Evolutionary conservation across 176 grass and related monocot species (phyloP), one percentile per base, ranked within the genome.

Genomic region (Phoenix roebelenii): DNA sequence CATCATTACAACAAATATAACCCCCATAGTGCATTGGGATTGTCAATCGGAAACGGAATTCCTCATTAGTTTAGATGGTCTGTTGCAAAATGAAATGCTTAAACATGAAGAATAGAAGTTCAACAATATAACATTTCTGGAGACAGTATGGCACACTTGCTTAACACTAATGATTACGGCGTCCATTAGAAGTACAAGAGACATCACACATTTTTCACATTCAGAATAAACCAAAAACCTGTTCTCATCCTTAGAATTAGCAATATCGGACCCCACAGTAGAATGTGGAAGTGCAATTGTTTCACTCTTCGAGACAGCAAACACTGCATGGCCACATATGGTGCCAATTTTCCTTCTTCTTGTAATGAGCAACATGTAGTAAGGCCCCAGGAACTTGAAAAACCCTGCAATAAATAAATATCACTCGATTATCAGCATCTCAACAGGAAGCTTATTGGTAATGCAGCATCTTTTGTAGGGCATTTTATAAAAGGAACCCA

Each of bases 211-310:
- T 68, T 72, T 80, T 92, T 85, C 83, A 83, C 82, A 83, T 66
- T 63, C 64, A 74, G 69, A 85, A 86, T 81, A 72, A 81, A 85
- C 51, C 77, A 80, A 98, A 78, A 82, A 98, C 94, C 94, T 98
- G 88, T 98, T 93, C 78, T 98, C 94, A 88, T 98, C 94, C 79
- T 89, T 98, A 83, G 84, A 98, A 83, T 86, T 83, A 64, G 82
- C 84, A 84, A 92, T 76, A 69, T 81, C 76, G 55, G 82, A 84
- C 72, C 70, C 80, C 60, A 93, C 80, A 71, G 79, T 79, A 69
- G 80, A 80, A 76, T 89, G 79, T 81, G 94, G 85, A 75, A 98
- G 51, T 66, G 79, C 48, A 4, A 93, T 93, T 71, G 92, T 69
- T 83, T 93, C 88, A 0, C 81, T 93, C 76, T 93, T 98, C 74